Conservation (phyloP, 768 basidiomycete species). For the Nevesoporus exiguus region DNA sequence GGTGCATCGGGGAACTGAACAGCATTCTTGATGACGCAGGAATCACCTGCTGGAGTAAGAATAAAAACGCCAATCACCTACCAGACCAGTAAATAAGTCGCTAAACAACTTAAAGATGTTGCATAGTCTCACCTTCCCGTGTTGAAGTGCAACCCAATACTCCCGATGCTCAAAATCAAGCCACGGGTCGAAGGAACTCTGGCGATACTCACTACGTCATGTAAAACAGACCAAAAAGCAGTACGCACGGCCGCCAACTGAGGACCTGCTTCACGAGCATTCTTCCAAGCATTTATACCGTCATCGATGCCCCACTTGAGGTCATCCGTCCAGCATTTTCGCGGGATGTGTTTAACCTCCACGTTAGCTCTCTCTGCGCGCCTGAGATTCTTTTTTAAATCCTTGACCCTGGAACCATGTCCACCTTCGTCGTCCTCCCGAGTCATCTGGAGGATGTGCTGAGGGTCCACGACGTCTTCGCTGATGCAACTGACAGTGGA, state of each 20-base stretch:
- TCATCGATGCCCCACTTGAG: constrained; percentile 47
- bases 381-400: constrained; percentile 58
- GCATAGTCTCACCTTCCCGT: background rate
- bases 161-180: constrained; percentile 51
- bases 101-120: background rate
- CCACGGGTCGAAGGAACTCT: constrained; percentile 52
- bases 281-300: constrained; percentile 56
- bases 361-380: constrained; percentile 55
- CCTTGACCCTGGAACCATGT: constrained; percentile 45
- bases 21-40: constrained; percentile 56
- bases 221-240: background rate
- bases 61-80: constrained; percentile 49
- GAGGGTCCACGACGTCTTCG: constrained; percentile 56
- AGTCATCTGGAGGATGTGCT: constrained; percentile 41
- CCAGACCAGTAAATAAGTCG: background rate
- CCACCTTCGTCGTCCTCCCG: constrained; percentile 35
- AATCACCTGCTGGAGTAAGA: constrained; percentile 43
- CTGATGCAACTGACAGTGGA: constrained; percentile 58
- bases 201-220: background rate
- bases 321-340: constrained; percentile 39
- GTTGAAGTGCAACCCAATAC: constrained; percentile 53
- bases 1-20: constrained; percentile 52
- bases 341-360: constrained; percentile 42
- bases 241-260: constrained; percentile 50
- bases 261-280: constrained; percentile 43